A percentile compares a stretch with the other conserved stretches of the same genome.
These are phyloP conservation scores for Symbiotaphrina buchneri DNA, from an alignment of 495 filamentous ascomycete species.

Conservation along the genomic window DNA sequence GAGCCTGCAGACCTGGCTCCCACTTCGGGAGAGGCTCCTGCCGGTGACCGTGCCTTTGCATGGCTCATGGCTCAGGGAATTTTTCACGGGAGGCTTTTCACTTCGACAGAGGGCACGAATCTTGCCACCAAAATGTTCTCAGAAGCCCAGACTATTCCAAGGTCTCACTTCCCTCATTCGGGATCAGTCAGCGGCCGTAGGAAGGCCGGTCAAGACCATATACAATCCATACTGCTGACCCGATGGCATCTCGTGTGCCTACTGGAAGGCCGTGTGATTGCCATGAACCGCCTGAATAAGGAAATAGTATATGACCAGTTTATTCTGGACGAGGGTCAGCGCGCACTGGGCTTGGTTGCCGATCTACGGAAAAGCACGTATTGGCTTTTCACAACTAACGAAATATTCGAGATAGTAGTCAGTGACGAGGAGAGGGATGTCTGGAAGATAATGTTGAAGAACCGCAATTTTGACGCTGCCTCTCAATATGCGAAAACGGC, in stretches of 20 bases:
- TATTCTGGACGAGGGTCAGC: conserved; percentile 62
- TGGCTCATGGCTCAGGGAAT: conserved; percentile 81
- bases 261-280: conserved; percentile 59
- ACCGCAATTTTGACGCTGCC: conserved; percentile 71
- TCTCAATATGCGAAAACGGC: conserved; percentile 52
- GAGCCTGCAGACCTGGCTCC: conserved; percentile 38
- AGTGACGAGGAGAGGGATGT: conserved; percentile 80
- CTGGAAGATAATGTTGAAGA: conserved; percentile 74
- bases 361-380: conserved; percentile 88
- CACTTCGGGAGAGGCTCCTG: no score
- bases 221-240: conserved; percentile 64
- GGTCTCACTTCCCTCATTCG: conserved; percentile 41
- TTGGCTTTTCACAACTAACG: conserved; percentile 78
- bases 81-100: conserved; percentile 58
- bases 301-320: conserved; percentile 65
- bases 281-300: conserved; percentile 67
- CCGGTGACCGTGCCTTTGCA: conserved; percentile 44
- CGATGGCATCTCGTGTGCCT: conserved; percentile 86
- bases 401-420: conserved; percentile 83
- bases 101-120: conserved; percentile 21
- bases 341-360: conserved; percentile 54
- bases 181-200: conserved; percentile 40
- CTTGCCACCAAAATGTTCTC: conserved; percentile 42
- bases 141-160: conserved; percentile 53
- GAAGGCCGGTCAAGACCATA: conserved; percentile 39